Evolutionary conservation across 2,329 filamentous ascomycete genomes (phyloP), one percentile per base, ranked within the genome.

Genomic region (Didymella lethalis): DNA sequence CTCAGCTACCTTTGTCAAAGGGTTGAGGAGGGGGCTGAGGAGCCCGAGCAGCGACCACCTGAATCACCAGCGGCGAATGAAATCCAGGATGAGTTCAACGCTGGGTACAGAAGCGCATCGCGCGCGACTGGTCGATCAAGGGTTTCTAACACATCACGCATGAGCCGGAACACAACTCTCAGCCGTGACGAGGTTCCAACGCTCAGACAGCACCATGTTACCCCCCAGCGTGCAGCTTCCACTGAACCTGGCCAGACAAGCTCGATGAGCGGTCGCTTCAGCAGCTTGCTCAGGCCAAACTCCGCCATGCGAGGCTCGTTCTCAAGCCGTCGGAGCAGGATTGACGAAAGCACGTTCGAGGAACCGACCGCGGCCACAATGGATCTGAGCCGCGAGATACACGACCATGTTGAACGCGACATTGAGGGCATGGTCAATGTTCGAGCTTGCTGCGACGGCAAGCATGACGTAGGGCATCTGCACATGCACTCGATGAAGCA

Each of bases 391-490:
- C 84, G 92, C 56, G 85, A 89, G 64, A 88, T 93, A 64, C 91
- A 94, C 69, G 91, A 94, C 78, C 84, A 78, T 48, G 89, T 93
- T 73, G 90, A 94, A 70, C 83, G 87, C 53, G 90, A 93, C 66
- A 83, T 89, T 26, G 91, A 93, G 73, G 85, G 89, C 62, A 83
- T 98, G 70, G 94, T 98, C 83, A 97, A 99, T 76, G 95, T 99
- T 64, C 85, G 95, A 74, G 93, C 94, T 59, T 99, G 95, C 81
- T 99, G 95, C 78, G 95, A 98, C 85, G 95, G 93, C 94, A 82
- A 81, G 74, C 82, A 84, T 63, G 81, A 84, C 62, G 82, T 84
- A 36, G 82, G 78, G 28, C 79, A 80, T 25, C 71, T 84, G 32
- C 73, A 76, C 45, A 59, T 64, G 45, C 69, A 73, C 48, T 67